These are phyloP conservation scores for Phytophthora crassamura DNA, from an alignment of 352 stramenopile species.

Conservation along the genomic window DNA sequence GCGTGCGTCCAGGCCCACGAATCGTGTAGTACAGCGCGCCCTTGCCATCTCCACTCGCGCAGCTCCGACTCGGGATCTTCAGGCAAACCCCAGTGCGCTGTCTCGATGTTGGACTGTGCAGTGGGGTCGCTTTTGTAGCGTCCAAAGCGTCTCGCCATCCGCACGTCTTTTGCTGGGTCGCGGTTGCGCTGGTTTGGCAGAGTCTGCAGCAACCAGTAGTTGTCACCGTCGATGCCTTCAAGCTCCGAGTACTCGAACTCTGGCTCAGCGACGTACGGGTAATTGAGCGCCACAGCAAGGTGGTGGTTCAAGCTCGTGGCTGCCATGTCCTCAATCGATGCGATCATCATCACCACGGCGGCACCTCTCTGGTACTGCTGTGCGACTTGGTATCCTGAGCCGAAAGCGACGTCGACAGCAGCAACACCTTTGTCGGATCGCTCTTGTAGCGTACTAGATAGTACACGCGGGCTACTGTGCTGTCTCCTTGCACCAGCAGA, in stretches of 20 bases:
- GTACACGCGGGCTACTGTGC: conserved; percentile 23
- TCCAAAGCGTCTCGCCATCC: conserved; percentile 37
- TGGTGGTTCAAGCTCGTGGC: conserved; percentile 23
- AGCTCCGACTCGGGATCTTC: conserved; percentile 26
- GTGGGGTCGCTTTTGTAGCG: conserved; percentile 38
- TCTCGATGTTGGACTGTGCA: conserved; percentile 51
- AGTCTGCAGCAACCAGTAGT: conserved; percentile 31
- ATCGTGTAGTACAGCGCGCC: conserved; percentile 39
- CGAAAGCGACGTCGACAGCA: conserved; percentile 35
- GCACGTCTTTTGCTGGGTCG: conserved; percentile 30
- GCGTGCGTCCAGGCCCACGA: conserved; percentile 53
- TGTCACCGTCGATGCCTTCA: conserved; percentile 14
- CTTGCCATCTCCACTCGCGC: conserved; percentile 30
- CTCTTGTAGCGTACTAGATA: conserved; percentile 32
- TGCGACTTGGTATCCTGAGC: conserved; percentile 29
- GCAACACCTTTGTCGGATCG: conserved; percentile 25
- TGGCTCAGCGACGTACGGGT: conserved; percentile 35
- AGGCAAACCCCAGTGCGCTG: conserved; percentile 29
- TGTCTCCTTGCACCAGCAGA: conserved; percentile 20
- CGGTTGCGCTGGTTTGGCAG: conserved; percentile 13
- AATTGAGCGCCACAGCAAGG: conserved; percentile 34
- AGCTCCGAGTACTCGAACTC: conserved; percentile 27
- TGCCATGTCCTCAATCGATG: conserved; percentile 31
- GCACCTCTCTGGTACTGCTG: conserved; percentile 29
- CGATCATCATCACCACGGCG: conserved; percentile 21